Percentiles rank a stretch among this genome's conserved stretches.
Evolutionary conservation across 2,329 filamentous ascomycete species (phyloP).

Genomic region (Stemphylium beticola): DNA sequence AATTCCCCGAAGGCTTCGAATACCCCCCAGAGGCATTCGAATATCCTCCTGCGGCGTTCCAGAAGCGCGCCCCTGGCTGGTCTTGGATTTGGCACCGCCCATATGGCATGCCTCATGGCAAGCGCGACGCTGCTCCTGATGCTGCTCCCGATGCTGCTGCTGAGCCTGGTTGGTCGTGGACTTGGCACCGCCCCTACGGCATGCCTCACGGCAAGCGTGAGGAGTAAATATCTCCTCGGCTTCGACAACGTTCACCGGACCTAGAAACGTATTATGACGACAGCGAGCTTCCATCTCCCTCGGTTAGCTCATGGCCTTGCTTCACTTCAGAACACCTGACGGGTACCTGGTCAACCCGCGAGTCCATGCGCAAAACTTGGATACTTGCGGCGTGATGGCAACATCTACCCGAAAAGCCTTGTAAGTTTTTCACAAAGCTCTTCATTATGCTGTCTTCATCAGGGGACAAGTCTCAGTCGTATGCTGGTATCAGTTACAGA

Average conservation of each 20-base stretch:
- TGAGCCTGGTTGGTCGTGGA: slow-evolving; percentile 1
- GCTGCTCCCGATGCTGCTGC: slow-evolving; percentile 30
- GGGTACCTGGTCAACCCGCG: not conserved
- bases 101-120: slow-evolving; percentile 27
- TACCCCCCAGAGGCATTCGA: too few relatives aligned
- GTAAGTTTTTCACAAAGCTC: slow-evolving; percentile 11
- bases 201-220: slow-evolving; percentile 25
- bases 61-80: too few relatives aligned
- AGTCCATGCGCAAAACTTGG: not conserved
- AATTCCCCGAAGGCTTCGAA: too few relatives aligned
- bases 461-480: not conserved
- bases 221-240: slow-evolving; percentile 2
- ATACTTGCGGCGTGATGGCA: not conserved
- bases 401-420: not conserved
- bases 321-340: slow-evolving; percentile 6
- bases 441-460: not conserved
- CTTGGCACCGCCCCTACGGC: not conserved
- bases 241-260: not conserved
- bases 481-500: slow-evolving; percentile 1
- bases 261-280: not conserved
- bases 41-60: too few relatives aligned
- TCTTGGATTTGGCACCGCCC: slow-evolving; percentile 1
- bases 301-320: not conserved
- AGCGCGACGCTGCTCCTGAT: slow-evolving; percentile 45
- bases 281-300: not conserved